These are phyloP conservation scores for Halophytophthora polymorphica DNA, from an alignment of 352 stramenopile species.

Conservation along the genomic window DNA sequence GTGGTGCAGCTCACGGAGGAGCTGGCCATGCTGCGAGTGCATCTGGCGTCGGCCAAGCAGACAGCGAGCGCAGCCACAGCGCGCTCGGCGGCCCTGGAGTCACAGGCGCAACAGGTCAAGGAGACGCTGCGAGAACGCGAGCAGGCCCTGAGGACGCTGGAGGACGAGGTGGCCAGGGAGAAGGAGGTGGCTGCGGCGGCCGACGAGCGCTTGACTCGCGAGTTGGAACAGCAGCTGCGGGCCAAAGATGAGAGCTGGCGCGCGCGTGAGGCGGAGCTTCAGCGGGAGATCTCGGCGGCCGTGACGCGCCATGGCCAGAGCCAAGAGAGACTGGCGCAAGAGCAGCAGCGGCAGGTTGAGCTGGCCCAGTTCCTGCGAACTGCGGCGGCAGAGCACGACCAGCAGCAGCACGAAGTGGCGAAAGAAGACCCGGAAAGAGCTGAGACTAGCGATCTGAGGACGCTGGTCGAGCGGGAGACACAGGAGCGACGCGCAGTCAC, in stretches of 20 bases:
- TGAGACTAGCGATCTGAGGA: constrained; percentile 29
- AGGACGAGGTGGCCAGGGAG: constrained; percentile 28
- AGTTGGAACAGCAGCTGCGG: constrained; percentile 29
- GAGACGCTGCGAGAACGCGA: constrained; percentile 22
- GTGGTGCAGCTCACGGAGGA: constrained; percentile 65
- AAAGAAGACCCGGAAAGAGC: constrained; percentile 11
- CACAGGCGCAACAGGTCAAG: constrained; percentile 34
- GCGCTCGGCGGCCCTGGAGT: constrained; percentile 36
- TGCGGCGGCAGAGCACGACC: background rate
- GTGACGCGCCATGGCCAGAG: background rate
- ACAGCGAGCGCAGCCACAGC: constrained; percentile 31
- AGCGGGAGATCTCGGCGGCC: constrained; percentile 7
- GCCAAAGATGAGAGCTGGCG: constrained; percentile 30
- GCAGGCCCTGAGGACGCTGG: constrained; percentile 14
- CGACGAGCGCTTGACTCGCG: constrained; percentile 16
- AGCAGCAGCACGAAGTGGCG: background rate
- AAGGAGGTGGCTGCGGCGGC: constrained; percentile 17
- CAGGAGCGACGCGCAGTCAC: constrained; percentile 22
- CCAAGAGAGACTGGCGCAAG: constrained; percentile 16
- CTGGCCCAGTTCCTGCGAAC: constrained; percentile 31
- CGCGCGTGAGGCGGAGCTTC: constrained; percentile 18
- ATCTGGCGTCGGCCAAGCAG: constrained; percentile 29
- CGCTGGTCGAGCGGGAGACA: constrained; percentile 34
- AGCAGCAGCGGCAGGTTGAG: constrained; percentile 37
- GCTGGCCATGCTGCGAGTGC: constrained; percentile 47